A percentile compares a stretch with the other conserved stretches of the same genome.
These are phyloP conservation scores for Verticillium dahliae DNA, from an alignment of 2,329 filamentous ascomycete genomes.

Conservation along the genomic window DNA sequence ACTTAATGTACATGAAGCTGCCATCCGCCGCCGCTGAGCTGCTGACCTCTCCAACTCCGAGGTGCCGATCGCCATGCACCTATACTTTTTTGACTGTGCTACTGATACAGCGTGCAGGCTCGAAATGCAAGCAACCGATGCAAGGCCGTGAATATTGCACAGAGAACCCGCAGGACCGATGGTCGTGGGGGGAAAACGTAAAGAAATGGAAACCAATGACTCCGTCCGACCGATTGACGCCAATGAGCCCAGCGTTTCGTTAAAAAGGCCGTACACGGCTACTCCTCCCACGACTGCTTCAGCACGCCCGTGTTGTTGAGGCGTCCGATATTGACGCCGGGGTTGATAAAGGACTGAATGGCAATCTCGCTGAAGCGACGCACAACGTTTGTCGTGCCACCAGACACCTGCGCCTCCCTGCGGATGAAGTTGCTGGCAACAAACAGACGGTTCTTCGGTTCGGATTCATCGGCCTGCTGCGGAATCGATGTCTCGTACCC, in stretches of 20 bases:
- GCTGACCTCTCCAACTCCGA: neutral
- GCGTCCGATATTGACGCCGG: conserved; percentile 38
- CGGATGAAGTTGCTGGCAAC: conserved; percentile 66
- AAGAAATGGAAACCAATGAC: neutral
- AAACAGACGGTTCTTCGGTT: conserved; percentile 58
- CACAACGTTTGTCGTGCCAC: conserved; percentile 69
- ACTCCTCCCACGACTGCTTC: conserved; percentile 1
- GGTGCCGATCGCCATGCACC: neutral
- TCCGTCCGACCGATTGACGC: neutral
- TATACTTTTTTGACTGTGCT: neutral
- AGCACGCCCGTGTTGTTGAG: conserved; percentile 4
- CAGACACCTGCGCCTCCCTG: conserved; percentile 53
- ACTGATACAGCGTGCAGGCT: neutral
- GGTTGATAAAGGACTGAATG: conserved; percentile 50
- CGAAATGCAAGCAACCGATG: neutral
- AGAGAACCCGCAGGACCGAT: neutral
- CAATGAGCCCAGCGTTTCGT: neutral
- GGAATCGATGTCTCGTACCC: conserved; percentile 50
- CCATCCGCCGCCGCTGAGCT: neutral
- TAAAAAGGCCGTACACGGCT: neutral
- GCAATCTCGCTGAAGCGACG: conserved; percentile 65
- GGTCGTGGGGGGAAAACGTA: neutral
- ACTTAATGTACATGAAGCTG: neutral
- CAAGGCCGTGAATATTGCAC: neutral
- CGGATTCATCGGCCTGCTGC: conserved; percentile 58